Base-by-base conservation (phyloP, 129 eudicot genomes). In the Arctium lappa region DNA sequence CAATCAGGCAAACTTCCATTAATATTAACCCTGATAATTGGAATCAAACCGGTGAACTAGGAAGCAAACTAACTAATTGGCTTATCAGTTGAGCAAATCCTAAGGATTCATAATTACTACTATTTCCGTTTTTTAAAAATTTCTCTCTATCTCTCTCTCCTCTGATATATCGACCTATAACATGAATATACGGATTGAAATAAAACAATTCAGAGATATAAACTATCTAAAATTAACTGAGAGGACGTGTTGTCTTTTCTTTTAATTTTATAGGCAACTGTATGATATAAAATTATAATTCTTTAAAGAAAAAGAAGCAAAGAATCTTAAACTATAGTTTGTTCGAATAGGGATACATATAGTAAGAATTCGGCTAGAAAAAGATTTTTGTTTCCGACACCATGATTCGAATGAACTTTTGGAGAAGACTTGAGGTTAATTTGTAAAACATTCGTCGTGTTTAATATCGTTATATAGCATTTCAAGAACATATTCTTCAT, bases 401-500 rank as follows among this genome's bases (percentile, higher is more conserved):
- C 53, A 56, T 44, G 48, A 72, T 84, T 84, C 75, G 82, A 73
- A 34, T 79, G 66, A 73, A 74, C 83, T 72, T 74, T 73, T 79
- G 74, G 83, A 84, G 83, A 42, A 73, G 76, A 79, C 38, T 50
- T 27, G 72, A 70, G 66, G 73, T 77, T 83, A 44, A 46, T 4
- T 39, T 42, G 9, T 77, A 5, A 77, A 83, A 77, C 79, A 84
- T 84, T 84, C 87, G 53, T 72, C 79, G 8, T 79, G 83, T 79
- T 84, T 72, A 65, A 42, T 73, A 72, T 78, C 44, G 60, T 72
- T 36, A 78, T 72, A 37, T 62, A 78, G 53, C 22, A 46, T 16
- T 83, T 29, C 74, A 48, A 72, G 85, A 84, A 80, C 79, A 71
- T 84, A 85, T 78, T 81, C 86, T 72, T 18, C 29, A n/a, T 16